A percentile compares a stretch with the other conserved stretches of the same genome.
Evolutionary conservation across 129 eudicot genomes (phyloP).

Genomic region (Calendula officinalis): DNA sequence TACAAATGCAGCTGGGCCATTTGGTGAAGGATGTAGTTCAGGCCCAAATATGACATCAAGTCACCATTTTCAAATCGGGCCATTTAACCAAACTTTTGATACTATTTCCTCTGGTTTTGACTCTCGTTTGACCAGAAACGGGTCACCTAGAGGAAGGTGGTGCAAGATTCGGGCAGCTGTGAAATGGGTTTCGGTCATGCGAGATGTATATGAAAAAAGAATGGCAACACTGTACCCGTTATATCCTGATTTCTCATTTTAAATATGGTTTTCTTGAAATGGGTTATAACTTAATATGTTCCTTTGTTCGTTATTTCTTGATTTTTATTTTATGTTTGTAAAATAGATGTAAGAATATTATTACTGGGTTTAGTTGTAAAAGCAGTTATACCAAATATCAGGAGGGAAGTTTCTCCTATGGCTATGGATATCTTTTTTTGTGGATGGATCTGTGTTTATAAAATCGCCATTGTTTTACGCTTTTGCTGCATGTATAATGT

Average conservation of each 20-base stretch:
- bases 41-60: conserved; percentile 21
- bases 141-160: conserved; percentile 36
- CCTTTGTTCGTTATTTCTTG: conserved; percentile 32
- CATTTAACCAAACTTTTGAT: conserved; percentile 16
- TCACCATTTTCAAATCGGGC: conserved; percentile 22
- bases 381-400: conserved; percentile 24
- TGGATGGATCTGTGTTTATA: conserved; percentile 22
- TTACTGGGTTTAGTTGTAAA: conserved; percentile 7
- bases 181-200: conserved; percentile 34
- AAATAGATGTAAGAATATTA: conserved; percentile 7
- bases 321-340: conserved; percentile 10
- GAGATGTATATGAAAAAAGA: conserved; percentile 31
- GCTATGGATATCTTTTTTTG: conserved; percentile 7
- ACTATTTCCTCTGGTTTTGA: conserved; percentile 25
- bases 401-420: conserved; percentile 22
- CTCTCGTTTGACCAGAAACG: conserved; percentile 18
- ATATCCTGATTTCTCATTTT: conserved; percentile 22
- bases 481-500: conserved; percentile 16
- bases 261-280: not conserved
- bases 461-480: conserved; percentile 28
- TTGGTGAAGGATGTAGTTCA: no score
- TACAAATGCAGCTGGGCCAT: conserved; percentile 27
- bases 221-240: conserved; percentile 22
- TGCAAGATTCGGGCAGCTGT: conserved; percentile 42
- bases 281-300: conserved; percentile 13